Conservation (phyloP, 441 rosid genomes). For the Pelargonium fulgidum region DNA sequence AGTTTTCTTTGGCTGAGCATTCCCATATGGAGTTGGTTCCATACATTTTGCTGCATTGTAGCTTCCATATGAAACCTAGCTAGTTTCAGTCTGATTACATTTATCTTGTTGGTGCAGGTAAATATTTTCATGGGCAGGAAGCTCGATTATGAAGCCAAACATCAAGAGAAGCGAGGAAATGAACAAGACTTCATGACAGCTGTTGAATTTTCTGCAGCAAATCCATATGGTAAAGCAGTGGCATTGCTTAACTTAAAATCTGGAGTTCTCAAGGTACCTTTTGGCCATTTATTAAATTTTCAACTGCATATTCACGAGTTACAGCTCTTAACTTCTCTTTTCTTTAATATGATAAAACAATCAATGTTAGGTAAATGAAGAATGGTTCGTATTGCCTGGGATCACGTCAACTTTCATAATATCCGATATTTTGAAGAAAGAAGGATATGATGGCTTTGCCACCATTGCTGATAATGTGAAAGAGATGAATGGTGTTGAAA, state of each 20-base stretch:
- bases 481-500: slow-evolving; percentile 22
- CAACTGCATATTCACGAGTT: not conserved
- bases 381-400: slow-evolving; percentile 51
- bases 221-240: slow-evolving; percentile 76
- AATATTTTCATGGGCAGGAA: slow-evolving; percentile 51
- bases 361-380: slow-evolving; percentile 52
- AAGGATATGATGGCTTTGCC: slow-evolving; percentile 30
- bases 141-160: slow-evolving; percentile 60
- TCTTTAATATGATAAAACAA: not conserved
- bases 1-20: not conserved
- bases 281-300: slow-evolving; percentile 4
- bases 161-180: slow-evolving; percentile 34
- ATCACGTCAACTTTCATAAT: slow-evolving; percentile 57
- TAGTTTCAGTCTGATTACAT: not conserved
- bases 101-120: slow-evolving; percentile 40
- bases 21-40: slow-evolving; percentile 33
- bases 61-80: not conserved
- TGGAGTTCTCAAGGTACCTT: slow-evolving; percentile 41
- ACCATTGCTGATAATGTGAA: slow-evolving; percentile 22
- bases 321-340: not conserved
- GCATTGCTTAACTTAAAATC: slow-evolving; percentile 59
- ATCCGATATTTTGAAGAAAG: not conserved
- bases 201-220: slow-evolving; percentile 54
- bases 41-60: not conserved
- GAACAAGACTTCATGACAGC: slow-evolving; percentile 59